Conservation (phyloP, 129 eudicot species). For the Chrysanthemum lavandulifolium region DNA sequence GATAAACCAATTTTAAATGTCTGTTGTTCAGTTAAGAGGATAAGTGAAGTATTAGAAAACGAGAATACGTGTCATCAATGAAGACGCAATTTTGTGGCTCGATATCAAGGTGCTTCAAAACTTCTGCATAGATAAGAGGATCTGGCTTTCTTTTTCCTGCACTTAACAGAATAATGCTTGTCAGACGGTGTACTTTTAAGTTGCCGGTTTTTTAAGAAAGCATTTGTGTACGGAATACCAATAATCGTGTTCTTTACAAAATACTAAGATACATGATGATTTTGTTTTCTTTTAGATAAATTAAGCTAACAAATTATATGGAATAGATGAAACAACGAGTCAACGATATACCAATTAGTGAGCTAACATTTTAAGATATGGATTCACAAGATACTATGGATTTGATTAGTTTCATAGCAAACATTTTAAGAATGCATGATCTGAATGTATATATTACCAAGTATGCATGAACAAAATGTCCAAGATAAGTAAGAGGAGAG, state of each 20-base stretch:
- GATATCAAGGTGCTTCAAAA: conserved; percentile 49
- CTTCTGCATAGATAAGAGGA: conserved; percentile 65
- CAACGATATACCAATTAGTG: too few species aligned
- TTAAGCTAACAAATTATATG: too few species aligned
- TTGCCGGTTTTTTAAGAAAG: too few species aligned
- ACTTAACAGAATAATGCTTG: conserved; percentile 11
- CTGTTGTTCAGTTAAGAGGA: too few species aligned
- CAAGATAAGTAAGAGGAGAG: conserved; percentile 84
- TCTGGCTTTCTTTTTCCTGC: conserved; percentile 95
- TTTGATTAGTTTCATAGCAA: not conserved
- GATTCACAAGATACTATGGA: not conserved
- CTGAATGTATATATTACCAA: conserved; percentile 39
- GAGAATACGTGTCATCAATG: conserved; percentile 83
- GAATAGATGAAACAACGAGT: too few species aligned
- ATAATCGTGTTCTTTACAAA: too few species aligned
- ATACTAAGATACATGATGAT: too few species aligned
- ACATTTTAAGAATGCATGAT: conserved; percentile 12
- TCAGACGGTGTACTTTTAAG: not conserved
- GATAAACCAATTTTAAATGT: too few species aligned
- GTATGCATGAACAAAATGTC: conserved; percentile 91
- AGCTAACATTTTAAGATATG: too few species aligned
- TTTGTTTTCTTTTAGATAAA: too few species aligned
- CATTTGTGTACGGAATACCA: too few species aligned
- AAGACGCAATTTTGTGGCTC: conserved; percentile 72
- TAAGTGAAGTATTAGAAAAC: conserved; percentile 1